Evolutionary conservation across 768 basidiomycete species (phyloP), one percentile per base, ranked within the genome.

Genomic region (Pisolithus orientalis): DNA sequence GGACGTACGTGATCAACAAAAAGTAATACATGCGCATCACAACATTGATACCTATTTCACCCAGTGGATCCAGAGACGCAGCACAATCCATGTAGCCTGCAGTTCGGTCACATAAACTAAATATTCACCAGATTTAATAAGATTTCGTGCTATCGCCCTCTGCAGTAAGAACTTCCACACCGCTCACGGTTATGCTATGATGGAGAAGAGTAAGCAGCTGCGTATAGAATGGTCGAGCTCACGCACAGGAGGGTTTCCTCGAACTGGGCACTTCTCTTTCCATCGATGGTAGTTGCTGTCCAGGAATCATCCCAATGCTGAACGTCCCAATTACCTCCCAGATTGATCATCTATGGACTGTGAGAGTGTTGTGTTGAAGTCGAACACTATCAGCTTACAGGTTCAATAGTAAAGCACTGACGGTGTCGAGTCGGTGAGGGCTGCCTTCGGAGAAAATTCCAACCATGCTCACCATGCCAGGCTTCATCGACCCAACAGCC

Each of bases 231-330:
- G 58, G 40, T 49, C 51, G 14, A 47, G 14, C 21, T 47, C 38
- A 80, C 92, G 61, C 62, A 94, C 94, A 99, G 69, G 34, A 99
- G 73, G 1, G 95, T 97, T 63, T 99, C 96, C 67, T 99, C 96
- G 64, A 97, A 99, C 63, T 99, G 96, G 1, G 96, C 96, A 54
- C 90, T 94, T 51, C 80, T 75, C 66, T 87, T 88, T 24, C 94
- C 95, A 69, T 97, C 95, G 11, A 79, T 69, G 5, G 96, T 99
- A 21, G 87, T 91, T 1, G 94, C 92, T 3, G 95, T 98, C 95
- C 95, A 98, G 63, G 92, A 85, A 67, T 95, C 93, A 31, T 87
- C 86, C 94, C 94, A 93, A 65, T 93, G 90, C 21, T 84, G 75
- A 50, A 82, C 80, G 29, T 80, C 80, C 83, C 86, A 88, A 56